Conservation (phyloP, 2,329 filamentous ascomycete genomes). For the Periconia sp. region DNA sequence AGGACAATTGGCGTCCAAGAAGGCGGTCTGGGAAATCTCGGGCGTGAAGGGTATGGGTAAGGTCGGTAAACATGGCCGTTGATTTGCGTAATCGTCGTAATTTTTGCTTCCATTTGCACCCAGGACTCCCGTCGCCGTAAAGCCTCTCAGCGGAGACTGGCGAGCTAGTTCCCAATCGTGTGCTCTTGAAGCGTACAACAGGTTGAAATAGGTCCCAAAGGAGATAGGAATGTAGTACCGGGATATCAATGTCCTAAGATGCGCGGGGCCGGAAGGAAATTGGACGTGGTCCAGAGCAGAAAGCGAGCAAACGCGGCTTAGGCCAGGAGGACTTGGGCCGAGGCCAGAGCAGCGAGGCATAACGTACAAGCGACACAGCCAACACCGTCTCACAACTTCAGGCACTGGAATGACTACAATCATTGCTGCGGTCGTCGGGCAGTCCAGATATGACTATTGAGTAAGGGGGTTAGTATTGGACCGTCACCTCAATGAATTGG, state of each 20-base stretch:
- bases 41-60: neutral
- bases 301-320: constrained; percentile 12
- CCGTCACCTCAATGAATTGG: constrained; percentile 31
- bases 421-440: constrained; percentile 53
- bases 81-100: constrained; percentile 13
- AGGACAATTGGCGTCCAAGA: constrained; percentile 8
- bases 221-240: constrained; percentile 9
- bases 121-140: constrained; percentile 5
- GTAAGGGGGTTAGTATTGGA: constrained; percentile 37
- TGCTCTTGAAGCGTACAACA: constrained; percentile 11
- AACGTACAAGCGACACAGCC: constrained; percentile 15
- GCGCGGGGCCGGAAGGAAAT: constrained; percentile 12
- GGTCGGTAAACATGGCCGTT: constrained; percentile 9
- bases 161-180: constrained; percentile 2
- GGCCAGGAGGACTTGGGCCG: constrained; percentile 14
- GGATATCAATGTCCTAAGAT: constrained; percentile 13
- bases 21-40: constrained; percentile 4
- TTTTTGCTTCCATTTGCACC: constrained; percentile 6
- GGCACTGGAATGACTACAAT: constrained; percentile 15
- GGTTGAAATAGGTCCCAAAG: constrained; percentile 7
- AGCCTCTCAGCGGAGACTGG: constrained; percentile 1
- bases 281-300: constrained; percentile 4
- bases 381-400: constrained; percentile 20
- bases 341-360: constrained; percentile 17
- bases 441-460: constrained; percentile 54